Evolutionary conservation across 176 grass and related monocot genomes (phyloP).

Genomic region (Triticum urartu): DNA sequence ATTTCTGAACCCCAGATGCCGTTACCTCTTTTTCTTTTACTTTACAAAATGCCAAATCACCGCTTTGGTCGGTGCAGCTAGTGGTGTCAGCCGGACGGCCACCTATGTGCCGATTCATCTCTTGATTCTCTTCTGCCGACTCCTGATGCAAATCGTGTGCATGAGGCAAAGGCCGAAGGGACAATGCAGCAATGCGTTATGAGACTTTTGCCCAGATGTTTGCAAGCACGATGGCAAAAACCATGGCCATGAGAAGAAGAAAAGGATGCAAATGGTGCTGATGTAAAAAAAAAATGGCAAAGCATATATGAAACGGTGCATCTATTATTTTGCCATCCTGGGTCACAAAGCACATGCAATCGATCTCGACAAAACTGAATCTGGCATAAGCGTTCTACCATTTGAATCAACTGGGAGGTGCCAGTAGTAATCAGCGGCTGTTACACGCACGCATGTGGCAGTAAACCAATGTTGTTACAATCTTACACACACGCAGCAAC

Average conservation of each 20-base stretch:
- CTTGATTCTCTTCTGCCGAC: no score
- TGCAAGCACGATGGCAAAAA: background rate
- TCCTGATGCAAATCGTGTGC: background rate
- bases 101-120: no score
- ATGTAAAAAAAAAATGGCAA: background rate
- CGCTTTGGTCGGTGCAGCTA: no score
- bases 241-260: background rate
- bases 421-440: conserved; percentile 7
- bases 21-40: no score
- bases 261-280: background rate
- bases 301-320: background rate
- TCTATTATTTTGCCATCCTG: background rate
- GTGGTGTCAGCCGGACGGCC: no score
- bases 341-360: background rate
- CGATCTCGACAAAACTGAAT: conserved; percentile 23
- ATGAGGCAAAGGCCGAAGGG: background rate
- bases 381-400: background rate
- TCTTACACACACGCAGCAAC: conserved; percentile 7
- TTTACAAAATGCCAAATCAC: no score
- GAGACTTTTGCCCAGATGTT: background rate
- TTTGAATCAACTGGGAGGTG: conserved; percentile 31
- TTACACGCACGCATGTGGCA: conserved; percentile 26
- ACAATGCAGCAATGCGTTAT: background rate
- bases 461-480: conserved; percentile 34
- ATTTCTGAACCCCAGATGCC: no score